phyloP scores from a whole-genome alignment of 495 filamentous ascomycete genomes.

The Ramalina intermedia region DNA sequence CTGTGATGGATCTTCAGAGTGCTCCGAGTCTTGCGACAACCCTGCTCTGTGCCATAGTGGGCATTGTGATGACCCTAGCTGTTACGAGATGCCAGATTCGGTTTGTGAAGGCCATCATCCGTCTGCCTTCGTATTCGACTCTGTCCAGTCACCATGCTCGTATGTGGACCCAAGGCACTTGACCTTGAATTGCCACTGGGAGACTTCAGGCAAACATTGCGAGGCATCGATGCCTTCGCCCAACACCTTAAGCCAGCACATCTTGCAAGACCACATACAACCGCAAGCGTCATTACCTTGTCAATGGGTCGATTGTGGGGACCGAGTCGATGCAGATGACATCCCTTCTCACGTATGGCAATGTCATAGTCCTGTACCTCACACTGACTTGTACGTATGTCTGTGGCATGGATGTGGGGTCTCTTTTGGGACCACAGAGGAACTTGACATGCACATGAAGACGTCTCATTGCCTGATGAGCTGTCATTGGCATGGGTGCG shows the following conservation, averaged over 20 bases:
- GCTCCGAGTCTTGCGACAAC: background rate
- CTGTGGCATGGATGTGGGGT: conserved; percentile 5
- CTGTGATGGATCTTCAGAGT: background rate
- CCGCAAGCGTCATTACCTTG: conserved; percentile 1
- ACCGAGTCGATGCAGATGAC: background rate
- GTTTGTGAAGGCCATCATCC: background rate
- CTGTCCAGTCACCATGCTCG: background rate
- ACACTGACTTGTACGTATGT: conserved; percentile 5
- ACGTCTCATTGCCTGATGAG: background rate
- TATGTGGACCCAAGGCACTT: background rate
- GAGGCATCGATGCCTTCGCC: conserved; percentile 3
- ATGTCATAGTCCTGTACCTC: conserved; percentile 2
- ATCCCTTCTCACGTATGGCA: conserved; percentile 4
- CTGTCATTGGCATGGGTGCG: conserved; percentile 13
- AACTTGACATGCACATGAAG: conserved; percentile 9
- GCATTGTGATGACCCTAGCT: background rate
- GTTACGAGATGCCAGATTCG: background rate
- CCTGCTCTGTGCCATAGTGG: background rate
- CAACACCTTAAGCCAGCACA: conserved; percentile 7
- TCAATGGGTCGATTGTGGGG: conserved; percentile 5
- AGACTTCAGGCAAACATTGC: conserved; percentile 8
- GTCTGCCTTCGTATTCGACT: background rate
- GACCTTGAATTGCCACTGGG: conserved; percentile 7
- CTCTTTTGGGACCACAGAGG: background rate
- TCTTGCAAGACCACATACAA: conserved; percentile 10